Evolutionary conservation across 192 early-diverging fungal genomes (phyloP).

Genomic region (Mortierella hygrophila): DNA sequence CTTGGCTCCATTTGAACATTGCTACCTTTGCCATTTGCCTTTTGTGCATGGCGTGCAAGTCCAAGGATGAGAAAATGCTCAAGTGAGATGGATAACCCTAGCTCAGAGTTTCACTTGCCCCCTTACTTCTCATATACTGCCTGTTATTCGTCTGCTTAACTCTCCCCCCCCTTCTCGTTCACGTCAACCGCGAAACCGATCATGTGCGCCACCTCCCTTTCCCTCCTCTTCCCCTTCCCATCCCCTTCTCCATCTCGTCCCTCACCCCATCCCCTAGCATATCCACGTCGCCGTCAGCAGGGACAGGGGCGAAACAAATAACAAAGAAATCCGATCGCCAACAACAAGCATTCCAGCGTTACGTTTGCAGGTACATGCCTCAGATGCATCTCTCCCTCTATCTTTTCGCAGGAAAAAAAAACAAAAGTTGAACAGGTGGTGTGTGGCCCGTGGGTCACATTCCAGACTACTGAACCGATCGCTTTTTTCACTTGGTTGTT

Average conservation of each 20-base stretch:
- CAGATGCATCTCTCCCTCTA: not conserved
- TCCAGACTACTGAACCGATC: slow-evolving; percentile 6
- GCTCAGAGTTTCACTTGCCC: too few relatives aligned
- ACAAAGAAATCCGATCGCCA: not conserved
- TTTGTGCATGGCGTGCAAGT: not conserved
- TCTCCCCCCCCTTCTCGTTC: not conserved
- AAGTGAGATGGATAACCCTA: too few relatives aligned
- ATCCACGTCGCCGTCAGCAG: not conserved
- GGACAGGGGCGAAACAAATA: not conserved
- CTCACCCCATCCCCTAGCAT: not conserved
- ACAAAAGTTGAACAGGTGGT: not conserved
- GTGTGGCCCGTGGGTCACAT: slow-evolving; percentile 9
- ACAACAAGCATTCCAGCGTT: not conserved
- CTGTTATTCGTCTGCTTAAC: not conserved
- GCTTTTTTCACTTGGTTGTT: not conserved
- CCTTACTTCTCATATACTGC: too few relatives aligned
- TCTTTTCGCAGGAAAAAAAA: not conserved
- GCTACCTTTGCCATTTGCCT: not conserved
- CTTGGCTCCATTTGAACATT: not conserved
- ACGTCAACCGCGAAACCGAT: not conserved
- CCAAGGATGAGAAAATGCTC: not conserved
- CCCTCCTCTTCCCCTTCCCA: not conserved
- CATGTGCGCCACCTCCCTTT: not conserved
- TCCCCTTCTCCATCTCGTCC: not conserved
- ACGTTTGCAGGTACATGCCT: not conserved